Evolutionary conservation across 23 red algal species (phyloP).

Genomic region (Gracilaria vermiculophylla): DNA sequence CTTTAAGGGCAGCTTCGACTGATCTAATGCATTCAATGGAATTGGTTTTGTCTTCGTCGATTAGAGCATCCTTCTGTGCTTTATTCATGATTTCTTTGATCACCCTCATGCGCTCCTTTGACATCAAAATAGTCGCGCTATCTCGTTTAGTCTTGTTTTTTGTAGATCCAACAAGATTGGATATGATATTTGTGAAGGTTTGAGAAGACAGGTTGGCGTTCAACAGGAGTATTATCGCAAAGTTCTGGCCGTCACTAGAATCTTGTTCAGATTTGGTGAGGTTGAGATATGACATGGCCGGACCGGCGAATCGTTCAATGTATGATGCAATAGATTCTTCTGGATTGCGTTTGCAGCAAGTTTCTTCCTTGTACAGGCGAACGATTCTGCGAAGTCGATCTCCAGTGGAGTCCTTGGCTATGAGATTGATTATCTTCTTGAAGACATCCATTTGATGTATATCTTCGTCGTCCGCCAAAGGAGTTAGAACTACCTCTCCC

Average conservation of each 20-base stretch:
- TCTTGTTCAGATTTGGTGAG: conserved; percentile 13
- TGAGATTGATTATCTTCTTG: neutral
- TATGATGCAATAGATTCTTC: neutral
- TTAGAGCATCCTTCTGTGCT: neutral
- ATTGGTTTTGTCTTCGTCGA: neutral
- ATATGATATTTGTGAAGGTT: neutral
- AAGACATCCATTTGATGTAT: neutral
- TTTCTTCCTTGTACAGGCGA: neutral
- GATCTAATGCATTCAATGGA: neutral
- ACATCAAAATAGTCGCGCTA: neutral
- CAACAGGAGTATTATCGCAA: neutral
- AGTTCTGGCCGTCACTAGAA: conserved; percentile 12
- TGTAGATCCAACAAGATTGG: neutral
- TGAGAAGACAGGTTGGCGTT: conserved; percentile 21
- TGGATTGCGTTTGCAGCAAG: neutral
- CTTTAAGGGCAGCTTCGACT: neutral
- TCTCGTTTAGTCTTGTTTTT: conserved; percentile 23
- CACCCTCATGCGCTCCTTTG: neutral
- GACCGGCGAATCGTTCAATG: neutral
- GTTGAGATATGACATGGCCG: conserved; percentile 27
- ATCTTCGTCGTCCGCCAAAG: neutral
- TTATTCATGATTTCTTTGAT: neutral
- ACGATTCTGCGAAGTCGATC: neutral
- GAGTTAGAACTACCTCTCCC: neutral
- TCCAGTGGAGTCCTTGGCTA: neutral